Evolutionary conservation across 2,329 filamentous ascomycete species (phyloP), one percentile per base, ranked within the genome.

Genomic region (Scedosporium aurantiacum): DNA sequence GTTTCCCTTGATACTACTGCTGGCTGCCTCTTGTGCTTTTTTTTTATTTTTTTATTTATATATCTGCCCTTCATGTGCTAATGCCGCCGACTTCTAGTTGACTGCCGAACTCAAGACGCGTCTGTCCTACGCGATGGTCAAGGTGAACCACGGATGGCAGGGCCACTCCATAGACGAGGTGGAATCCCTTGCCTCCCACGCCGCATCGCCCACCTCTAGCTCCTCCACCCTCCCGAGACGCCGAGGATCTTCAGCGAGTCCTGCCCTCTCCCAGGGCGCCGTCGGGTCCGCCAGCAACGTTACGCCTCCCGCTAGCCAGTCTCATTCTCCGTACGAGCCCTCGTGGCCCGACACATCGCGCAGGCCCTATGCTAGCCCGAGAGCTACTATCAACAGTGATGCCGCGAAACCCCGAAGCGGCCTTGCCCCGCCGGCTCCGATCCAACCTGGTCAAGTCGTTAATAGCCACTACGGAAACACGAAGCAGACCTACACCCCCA

Each of bases 91-190:
- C 8, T 71, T 47, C 18, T 54, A 91, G 88, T 76, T 90, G 60
- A 91, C 90, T 47, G 83, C 86, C 61, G 89, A 93, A 70, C 81
- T 97, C 60, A 88, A 87, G 70, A 87, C 91, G 58, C 88, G 91
- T 68, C 81, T 97, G 28, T 90, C 91, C 5, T 97, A 97, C 73
- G 93, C 93, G 65, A 94, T 96, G 82, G 82, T 95, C 70, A 97
- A 96, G 73, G 89, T 97, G 47, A 90, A 91, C 70, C 86, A 95
- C 70, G 91, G 90, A 63, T 94, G 91, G 88, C 89, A 96, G 73
- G 82, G 86, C 58, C 85, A 88, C 65, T 85, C 85, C 18, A 84
- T 94, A 62, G 86, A 88, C 61, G 89, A 93, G 72, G 83, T 93
- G 32, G 90, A 93, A 73, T 84, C 83, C 56, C 75, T 90, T 47